A percentile compares a stretch with the other conserved stretches of the same genome.
Conservation (phyloP, 1,284 basidiomycete genomes). For the Puccinia hordei region DNA sequence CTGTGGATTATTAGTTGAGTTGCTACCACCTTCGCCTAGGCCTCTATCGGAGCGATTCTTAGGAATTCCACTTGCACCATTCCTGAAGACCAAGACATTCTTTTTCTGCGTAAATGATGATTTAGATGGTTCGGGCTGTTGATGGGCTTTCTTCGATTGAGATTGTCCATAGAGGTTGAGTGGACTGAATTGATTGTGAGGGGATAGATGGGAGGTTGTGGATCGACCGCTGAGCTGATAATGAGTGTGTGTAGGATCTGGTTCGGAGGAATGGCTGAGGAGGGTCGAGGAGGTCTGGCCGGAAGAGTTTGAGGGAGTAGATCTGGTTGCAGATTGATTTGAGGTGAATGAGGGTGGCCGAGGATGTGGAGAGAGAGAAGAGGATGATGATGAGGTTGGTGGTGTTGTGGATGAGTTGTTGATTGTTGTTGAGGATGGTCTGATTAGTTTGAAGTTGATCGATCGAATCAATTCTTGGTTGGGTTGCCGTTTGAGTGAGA, state of each 20-base stretch:
- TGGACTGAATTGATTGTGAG: conserved; percentile 39
- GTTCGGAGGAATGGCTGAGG: conserved; percentile 36
- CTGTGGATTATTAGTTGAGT: conserved; percentile 52
- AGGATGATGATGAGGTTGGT: neutral
- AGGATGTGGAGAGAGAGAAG: conserved; percentile 7
- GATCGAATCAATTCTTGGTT: neutral
- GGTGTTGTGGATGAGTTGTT: neutral
- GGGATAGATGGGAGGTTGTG: conserved; percentile 30
- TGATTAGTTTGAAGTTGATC: neutral
- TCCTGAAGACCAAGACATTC: conserved; percentile 54
- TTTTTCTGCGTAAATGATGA: conserved; percentile 52
- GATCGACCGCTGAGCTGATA: conserved; percentile 11
- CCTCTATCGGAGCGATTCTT: conserved; percentile 56
- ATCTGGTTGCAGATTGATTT: conserved; percentile 12
- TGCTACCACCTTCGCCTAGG: conserved; percentile 55
- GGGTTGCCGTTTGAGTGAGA: conserved; percentile 12
- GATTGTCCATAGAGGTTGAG: conserved; percentile 44
- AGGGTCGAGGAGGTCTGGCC: conserved; percentile 30
- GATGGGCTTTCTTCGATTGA: conserved; percentile 16
- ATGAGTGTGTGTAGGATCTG: conserved; percentile 11
- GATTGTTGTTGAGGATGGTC: conserved; percentile 4
- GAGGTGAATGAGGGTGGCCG: conserved; percentile 23
- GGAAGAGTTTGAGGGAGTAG: conserved; percentile 41
- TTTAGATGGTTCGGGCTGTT: conserved; percentile 50
- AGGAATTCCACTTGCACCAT: conserved; percentile 62